Base-by-base conservation (phyloP, 140 eudicot genomes). In the Cichorium intybus region DNA sequence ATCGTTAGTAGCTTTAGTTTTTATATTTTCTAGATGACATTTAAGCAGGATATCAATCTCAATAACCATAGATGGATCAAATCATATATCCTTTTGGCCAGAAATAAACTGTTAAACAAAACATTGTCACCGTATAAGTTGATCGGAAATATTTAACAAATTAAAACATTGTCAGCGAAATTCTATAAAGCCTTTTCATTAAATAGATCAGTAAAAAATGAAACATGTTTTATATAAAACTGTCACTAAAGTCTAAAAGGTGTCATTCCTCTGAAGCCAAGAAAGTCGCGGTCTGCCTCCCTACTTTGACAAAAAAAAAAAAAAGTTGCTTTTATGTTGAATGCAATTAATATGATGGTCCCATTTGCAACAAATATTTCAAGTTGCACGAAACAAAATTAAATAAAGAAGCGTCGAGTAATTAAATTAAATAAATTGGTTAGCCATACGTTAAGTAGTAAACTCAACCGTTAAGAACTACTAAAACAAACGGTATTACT, bases 281-380 rank as follows among this genome's bases (percentile, higher is more conserved):
- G 11, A 69, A 65, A 73, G 78, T 74, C 73, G 9, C 65, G 10
- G 34, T 8, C 56, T 34, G 54, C 61, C 26, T 57, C 60, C 78
- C 73, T 56, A 31, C 56, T 65, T 65, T 73, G 79, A 74, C 55
- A 65, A 74, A 31, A 48, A 57, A 14, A n/a, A n/a, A 4, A 43
- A 69, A 24, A 12, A 62, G 29, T 24, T 56, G 79, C 54, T 73
- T n/a, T 73, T 73, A 64, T 29, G 78, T 22, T 63, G 18, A n/a
- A n/a, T n/a, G 47, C 63, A 17, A n/a, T 29, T 8, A 57, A 31
- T 29, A 11, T 28, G 4, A 8, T 29, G 18, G 48, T 41, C 17
- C 6, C 5, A 15, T 3, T 17, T 27, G 27, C 6, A 55, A 22
- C 27, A 57, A 16, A 16, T 29, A 31, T 31, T 57, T 57, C 63